Evolutionary conservation across 108 stramenopile species (phyloP).

Genomic region (Cyclotella cryptica): DNA sequence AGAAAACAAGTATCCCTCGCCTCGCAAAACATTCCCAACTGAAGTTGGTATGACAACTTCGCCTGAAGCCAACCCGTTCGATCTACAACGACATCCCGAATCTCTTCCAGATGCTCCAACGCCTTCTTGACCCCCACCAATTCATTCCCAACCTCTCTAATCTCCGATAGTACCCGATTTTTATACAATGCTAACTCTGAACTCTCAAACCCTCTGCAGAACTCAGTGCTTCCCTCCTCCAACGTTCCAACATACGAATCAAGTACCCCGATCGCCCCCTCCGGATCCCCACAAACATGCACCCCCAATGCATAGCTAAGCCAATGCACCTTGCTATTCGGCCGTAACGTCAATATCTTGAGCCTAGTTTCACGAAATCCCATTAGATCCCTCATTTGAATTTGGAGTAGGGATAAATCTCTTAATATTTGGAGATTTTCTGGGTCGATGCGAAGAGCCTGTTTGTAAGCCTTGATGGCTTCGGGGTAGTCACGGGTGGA

Average conservation of each 20-base stretch:
- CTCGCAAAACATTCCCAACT: slow-evolving; percentile 69
- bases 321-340: slow-evolving; percentile 94
- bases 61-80: slow-evolving; percentile 68
- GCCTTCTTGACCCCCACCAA: slow-evolving; percentile 79
- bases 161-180: slow-evolving; percentile 85
- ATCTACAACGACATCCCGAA: slow-evolving; percentile 76
- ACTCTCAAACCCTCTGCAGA: slow-evolving; percentile 84
- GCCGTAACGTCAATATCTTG: slow-evolving; percentile 79
- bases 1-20: slow-evolving; percentile 68
- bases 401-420: slow-evolving; percentile 91
- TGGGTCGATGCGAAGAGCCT: slow-evolving; percentile 93
- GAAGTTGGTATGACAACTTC: slow-evolving; percentile 76
- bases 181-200: slow-evolving; percentile 94
- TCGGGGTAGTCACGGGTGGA: slow-evolving; percentile 95
- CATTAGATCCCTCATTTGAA: slow-evolving; percentile 92
- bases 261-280: slow-evolving; percentile 87
- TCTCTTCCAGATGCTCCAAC: slow-evolving; percentile 77
- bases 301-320: slow-evolving; percentile 92
- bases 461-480: slow-evolving; percentile 99
- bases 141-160: slow-evolving; percentile 42
- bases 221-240: slow-evolving; percentile 67
- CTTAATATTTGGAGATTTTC: slow-evolving; percentile 95
- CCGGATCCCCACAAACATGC: slow-evolving; percentile 83
- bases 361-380: slow-evolving; percentile 93
- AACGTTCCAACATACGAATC: slow-evolving; percentile 88